Conservation (phyloP, 306 rosid genomes). For the Alnus rubra region DNA sequence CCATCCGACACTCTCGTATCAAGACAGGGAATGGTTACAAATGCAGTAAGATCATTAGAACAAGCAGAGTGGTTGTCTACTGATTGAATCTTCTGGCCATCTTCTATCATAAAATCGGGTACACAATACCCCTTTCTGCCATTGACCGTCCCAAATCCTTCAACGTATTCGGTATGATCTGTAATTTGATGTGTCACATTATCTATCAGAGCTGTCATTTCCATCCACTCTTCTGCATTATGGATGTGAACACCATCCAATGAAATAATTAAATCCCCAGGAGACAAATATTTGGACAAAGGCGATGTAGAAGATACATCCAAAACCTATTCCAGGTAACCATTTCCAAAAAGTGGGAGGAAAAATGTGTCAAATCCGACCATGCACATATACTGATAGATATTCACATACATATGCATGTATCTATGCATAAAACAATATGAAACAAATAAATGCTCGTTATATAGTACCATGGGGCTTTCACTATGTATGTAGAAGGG, state of each 20-base stretch:
- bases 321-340: conserved; percentile 62
- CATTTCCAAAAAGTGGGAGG: conserved; percentile 25
- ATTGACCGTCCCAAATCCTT: conserved; percentile 34
- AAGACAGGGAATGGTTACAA: conserved; percentile 47
- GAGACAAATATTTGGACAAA: conserved; percentile 63
- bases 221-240: conserved; percentile 71
- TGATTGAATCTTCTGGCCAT: conserved; percentile 38
- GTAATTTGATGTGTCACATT: conserved; percentile 36
- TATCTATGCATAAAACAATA: neutral
- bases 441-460: conserved; percentile 7
- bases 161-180: conserved; percentile 31
- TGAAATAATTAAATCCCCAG: conserved; percentile 65
- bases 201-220: conserved; percentile 45
- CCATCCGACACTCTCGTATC: conserved; percentile 24
- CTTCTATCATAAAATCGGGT: conserved; percentile 53
- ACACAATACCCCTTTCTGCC: conserved; percentile 75
- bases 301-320: conserved; percentile 60
- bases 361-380: conserved; percentile 6
- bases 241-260: conserved; percentile 59
- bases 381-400: conserved; percentile 8
- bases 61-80: conserved; percentile 47
- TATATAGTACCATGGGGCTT: conserved; percentile 59
- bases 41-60: conserved; percentile 52
- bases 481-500: conserved; percentile 62
- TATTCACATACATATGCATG: neutral